Evolutionary conservation across 2,329 filamentous ascomycete genomes (phyloP).

Genomic region (Trichoderma hamatum): DNA sequence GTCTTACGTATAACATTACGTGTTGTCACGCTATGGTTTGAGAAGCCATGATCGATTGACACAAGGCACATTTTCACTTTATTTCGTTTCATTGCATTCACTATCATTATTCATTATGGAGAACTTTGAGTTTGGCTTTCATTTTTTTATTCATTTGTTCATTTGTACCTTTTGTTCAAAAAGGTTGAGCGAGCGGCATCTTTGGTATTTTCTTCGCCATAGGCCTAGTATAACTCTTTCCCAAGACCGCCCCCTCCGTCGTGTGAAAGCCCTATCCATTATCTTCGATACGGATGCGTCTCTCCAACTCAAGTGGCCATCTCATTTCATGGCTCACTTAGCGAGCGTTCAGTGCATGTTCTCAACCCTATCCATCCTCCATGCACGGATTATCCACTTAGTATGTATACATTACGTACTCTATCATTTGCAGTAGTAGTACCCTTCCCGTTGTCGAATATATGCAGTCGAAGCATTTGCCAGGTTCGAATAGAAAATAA

Average conservation of each 20-base stretch:
- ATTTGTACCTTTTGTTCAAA: constrained; percentile 33
- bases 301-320: constrained; percentile 28
- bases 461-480: constrained; percentile 35
- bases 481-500: constrained; percentile 26
- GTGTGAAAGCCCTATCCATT: neutral
- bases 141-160: constrained; percentile 29
- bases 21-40: neutral
- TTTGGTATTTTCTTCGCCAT: constrained; percentile 43
- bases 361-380: constrained; percentile 31
- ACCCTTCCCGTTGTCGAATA: constrained; percentile 33
- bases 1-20: neutral
- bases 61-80: neutral
- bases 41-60: neutral
- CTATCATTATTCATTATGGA: neutral
- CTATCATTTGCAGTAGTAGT: constrained; percentile 39
- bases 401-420: constrained; percentile 47
- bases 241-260: constrained; percentile 10
- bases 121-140: neutral
- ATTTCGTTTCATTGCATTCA: neutral
- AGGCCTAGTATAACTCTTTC: constrained; percentile 29
- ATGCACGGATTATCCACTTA: constrained; percentile 43
- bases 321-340: constrained; percentile 35
- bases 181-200: constrained; percentile 45
- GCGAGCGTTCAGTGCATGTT: constrained; percentile 42
- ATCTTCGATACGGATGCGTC: neutral